phyloP scores from a whole-genome alignment of 192 early-diverging fungal genomes.

The Backusella luteola region DNA sequence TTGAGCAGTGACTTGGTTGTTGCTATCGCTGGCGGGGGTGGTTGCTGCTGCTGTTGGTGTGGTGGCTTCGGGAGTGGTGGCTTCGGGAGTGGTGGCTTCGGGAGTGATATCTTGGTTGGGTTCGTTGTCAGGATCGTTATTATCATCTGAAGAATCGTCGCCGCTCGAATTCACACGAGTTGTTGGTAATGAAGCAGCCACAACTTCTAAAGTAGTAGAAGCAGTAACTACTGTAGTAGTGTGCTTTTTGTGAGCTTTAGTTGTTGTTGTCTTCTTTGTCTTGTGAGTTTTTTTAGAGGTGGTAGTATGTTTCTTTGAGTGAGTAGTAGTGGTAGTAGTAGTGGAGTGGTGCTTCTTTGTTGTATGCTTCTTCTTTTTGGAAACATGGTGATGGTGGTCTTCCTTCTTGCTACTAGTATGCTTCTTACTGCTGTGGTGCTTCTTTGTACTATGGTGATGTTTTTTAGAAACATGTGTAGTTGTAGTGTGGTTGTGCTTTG shows the following conservation, averaged over 20 bases:
- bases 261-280: not conserved
- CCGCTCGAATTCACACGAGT: not conserved
- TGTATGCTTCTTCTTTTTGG: not conserved
- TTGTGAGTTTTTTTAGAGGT: not conserved
- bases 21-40: not conserved
- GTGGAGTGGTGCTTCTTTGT: slow-evolving; percentile 6
- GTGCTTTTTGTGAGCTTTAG: not conserved
- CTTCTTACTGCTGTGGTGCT: not conserved
- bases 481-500: not conserved
- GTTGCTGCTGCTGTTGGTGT: not conserved
- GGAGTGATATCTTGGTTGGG: not conserved
- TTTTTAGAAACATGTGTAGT: not conserved
- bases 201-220: not conserved
- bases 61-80: not conserved
- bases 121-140: not conserved
- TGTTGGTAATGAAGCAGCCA: not conserved
- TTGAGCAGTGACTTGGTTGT: slow-evolving; percentile 13
- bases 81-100: not conserved
- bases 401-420: not conserved
- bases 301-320: not conserved
- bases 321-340: not conserved
- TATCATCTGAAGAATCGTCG: not conserved
- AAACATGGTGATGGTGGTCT: not conserved
- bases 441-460: not conserved
- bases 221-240: not conserved